phyloP scores from a whole-genome alignment of 371 early-diverging fungal species.

The Mortierella sp. region DNA sequence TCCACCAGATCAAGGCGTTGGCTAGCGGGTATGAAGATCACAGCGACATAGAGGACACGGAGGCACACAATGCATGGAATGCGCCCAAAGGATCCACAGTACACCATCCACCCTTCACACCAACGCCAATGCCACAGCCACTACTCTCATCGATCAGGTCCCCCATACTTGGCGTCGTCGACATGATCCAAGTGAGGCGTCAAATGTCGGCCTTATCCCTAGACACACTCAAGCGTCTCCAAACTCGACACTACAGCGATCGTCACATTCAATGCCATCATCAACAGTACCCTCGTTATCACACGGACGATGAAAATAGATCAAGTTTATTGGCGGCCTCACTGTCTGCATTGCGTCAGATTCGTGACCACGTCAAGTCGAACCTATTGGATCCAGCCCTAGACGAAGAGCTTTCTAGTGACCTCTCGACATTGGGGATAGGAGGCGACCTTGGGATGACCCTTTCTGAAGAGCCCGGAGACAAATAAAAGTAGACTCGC shows the following conservation, averaged over 20 bases:
- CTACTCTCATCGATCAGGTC: background rate
- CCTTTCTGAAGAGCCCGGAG: background rate
- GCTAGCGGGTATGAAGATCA: background rate
- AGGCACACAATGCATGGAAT: too few relatives aligned
- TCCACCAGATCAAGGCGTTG: conserved; percentile 23
- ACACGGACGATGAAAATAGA: background rate
- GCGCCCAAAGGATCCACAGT: background rate
- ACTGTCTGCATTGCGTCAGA: conserved; percentile 26
- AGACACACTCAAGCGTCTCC: background rate
- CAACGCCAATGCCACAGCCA: background rate
- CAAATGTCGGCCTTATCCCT: background rate
- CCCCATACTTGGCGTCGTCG: background rate
- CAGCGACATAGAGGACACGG: background rate
- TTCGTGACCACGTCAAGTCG: conserved; percentile 42
- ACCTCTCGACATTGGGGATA: conserved; percentile 1
- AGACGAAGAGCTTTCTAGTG: conserved; percentile 24
- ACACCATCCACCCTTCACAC: too few relatives aligned
- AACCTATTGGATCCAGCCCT: conserved; percentile 31
- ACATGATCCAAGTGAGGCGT: background rate
- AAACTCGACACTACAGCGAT: background rate
- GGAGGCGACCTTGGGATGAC: background rate
- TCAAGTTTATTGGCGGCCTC: conserved; percentile 7
- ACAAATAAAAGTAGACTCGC: too few relatives aligned
- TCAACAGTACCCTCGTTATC: background rate
- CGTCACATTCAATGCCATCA: background rate